Conservation (phyloP, 495 filamentous ascomycete genomes). For the Rhizodiscina lignyota region DNA sequence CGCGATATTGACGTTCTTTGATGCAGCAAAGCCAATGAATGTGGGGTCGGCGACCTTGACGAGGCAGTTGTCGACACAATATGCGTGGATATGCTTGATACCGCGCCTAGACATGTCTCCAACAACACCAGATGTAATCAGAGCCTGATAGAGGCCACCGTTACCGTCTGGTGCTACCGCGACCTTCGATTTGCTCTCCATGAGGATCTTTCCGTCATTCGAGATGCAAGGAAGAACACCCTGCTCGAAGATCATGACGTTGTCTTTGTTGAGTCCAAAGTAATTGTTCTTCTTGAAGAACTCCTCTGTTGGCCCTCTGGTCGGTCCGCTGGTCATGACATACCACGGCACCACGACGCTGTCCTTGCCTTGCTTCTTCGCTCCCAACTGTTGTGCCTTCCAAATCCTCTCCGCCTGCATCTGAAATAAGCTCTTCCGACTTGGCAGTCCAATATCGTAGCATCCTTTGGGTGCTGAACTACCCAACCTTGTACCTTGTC, state of each 20-base stretch:
- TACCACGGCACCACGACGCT: slow-evolving; percentile 86
- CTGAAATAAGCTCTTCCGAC: slow-evolving; percentile 88
- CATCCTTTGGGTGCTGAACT: slow-evolving; percentile 94
- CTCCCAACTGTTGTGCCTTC: slow-evolving; percentile 72
- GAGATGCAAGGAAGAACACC: slow-evolving; percentile 93
- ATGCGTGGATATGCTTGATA: slow-evolving; percentile 90
- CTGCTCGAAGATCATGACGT: slow-evolving; percentile 92
- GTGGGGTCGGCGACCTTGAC: slow-evolving; percentile 92
- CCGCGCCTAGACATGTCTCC: slow-evolving; percentile 77
- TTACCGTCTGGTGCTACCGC: slow-evolving; percentile 98
- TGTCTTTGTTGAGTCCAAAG: slow-evolving; percentile 73
- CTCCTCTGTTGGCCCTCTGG: slow-evolving; percentile 72
- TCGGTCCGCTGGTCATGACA: slow-evolving; percentile 99
- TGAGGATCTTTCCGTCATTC: slow-evolving; percentile 91
- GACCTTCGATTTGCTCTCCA: slow-evolving; percentile 78
- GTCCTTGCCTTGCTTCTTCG: slow-evolving; percentile 45
- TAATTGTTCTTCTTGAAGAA: slow-evolving; percentile 83
- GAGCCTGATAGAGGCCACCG: slow-evolving; percentile 88
- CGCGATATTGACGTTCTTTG: slow-evolving; percentile 82
- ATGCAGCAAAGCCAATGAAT: slow-evolving; percentile 86
- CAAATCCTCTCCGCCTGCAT: slow-evolving; percentile 87
- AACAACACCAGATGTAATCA: slow-evolving; percentile 66
- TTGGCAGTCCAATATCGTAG: slow-evolving; percentile 87
- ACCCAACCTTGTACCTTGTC: slow-evolving; percentile 86
- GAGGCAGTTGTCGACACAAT: slow-evolving; percentile 98